Conservation (phyloP, 495 filamentous ascomycete genomes). For the Lepraria neglecta region DNA sequence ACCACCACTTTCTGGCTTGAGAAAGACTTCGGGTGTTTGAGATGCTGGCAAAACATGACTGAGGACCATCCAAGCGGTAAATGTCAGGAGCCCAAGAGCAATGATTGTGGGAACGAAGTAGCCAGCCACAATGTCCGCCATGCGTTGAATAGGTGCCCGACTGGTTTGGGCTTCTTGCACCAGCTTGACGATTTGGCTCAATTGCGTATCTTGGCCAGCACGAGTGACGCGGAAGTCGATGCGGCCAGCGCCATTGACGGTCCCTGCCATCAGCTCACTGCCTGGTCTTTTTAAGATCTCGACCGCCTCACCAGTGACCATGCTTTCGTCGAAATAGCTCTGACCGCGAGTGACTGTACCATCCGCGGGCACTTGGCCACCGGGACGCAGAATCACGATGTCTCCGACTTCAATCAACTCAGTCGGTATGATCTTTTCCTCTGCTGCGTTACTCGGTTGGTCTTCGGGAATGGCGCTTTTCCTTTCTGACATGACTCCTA, state of each 20-base stretch:
- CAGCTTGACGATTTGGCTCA: constrained; percentile 95
- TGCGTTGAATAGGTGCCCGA: constrained; percentile 87
- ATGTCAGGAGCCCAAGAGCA: constrained; percentile 74
- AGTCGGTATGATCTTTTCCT: constrained; percentile 80
- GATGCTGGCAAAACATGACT: constrained; percentile 65
- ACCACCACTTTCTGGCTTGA: constrained; percentile 72
- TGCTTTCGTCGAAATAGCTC: constrained; percentile 92
- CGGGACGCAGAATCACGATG: constrained; percentile 84
- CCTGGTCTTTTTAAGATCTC: constrained; percentile 84
- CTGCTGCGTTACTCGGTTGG: constrained; percentile 51
- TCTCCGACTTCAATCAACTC: constrained; percentile 94
- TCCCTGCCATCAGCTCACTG: constrained; percentile 80
- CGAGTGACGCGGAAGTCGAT: constrained; percentile 90
- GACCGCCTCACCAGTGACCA: constrained; percentile 96
- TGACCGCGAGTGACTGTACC: constrained; percentile 81
- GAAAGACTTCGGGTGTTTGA: constrained; percentile 82
- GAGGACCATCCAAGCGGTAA: constrained; percentile 89
- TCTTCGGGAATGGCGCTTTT: constrained; percentile 36
- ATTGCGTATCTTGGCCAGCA: constrained; percentile 88
- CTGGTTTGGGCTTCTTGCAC: constrained; percentile 95
- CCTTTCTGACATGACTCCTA: constrained; percentile 30
- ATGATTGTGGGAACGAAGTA: constrained; percentile 93
- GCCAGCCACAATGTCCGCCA: constrained; percentile 86
- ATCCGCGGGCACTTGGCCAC: constrained; percentile 95
- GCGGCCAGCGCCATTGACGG: constrained; percentile 87